These are phyloP conservation scores for Periconia sp. DNA, from an alignment of 2,329 filamentous ascomycete species.

Conservation along the genomic window DNA sequence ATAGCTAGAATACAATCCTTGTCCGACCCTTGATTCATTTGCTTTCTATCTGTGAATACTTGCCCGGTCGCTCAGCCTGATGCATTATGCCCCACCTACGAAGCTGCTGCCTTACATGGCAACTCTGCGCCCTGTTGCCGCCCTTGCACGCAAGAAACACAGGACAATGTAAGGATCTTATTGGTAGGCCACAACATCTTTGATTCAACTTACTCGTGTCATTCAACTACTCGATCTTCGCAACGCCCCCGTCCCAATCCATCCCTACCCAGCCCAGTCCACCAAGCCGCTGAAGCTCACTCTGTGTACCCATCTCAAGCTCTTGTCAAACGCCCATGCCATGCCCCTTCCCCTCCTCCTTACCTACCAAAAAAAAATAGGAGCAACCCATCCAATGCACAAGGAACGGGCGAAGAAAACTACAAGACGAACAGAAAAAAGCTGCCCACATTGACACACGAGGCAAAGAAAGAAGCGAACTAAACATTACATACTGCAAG, in stretches of 20 bases:
- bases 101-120: neutral
- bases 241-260: too few species aligned
- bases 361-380: neutral
- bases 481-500: slow-evolving; percentile 2
- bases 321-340: slow-evolving; percentile 12
- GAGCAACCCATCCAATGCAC: neutral
- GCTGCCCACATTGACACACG: too few species aligned
- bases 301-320: slow-evolving; percentile 1
- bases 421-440: slow-evolving; percentile 1
- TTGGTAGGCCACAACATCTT: too few species aligned
- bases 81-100: neutral
- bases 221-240: too few species aligned
- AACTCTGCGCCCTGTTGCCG: neutral
- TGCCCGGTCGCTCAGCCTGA: neutral
- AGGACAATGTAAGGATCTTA: too few species aligned
- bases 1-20: neutral
- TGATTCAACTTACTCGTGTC: too few species aligned
- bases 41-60: neutral
- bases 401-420: neutral
- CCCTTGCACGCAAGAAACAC: too few species aligned
- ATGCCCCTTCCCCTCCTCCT: slow-evolving; percentile 3
- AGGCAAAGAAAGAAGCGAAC: slow-evolving; percentile 1
- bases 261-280: neutral
- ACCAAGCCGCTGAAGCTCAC: neutral
- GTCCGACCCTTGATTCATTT: neutral